Percentiles rank a stretch among this genome's conserved stretches.
phyloP scores from a whole-genome alignment of 2,329 filamentous ascomycete genomes.

The Venturia carpophila region DNA sequence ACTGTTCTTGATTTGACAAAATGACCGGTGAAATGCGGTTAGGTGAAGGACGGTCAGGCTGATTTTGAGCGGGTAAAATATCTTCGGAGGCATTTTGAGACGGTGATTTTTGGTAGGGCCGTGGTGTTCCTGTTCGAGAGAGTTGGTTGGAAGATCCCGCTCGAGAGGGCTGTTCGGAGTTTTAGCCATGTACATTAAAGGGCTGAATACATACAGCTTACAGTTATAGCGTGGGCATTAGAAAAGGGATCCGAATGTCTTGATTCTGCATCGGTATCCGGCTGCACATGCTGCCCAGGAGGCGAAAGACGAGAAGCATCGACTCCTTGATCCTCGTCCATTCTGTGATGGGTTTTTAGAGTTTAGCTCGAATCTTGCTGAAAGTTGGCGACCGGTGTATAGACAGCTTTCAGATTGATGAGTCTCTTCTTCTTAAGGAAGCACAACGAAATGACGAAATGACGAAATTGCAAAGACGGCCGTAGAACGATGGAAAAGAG shows the following conservation, averaged over 20 bases:
- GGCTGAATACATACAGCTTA: neutral
- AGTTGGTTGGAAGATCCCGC: neutral
- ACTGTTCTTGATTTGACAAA: neutral
- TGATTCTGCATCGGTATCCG: neutral
- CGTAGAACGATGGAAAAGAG: neutral
- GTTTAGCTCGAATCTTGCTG: too few species aligned
- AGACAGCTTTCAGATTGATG: too few species aligned
- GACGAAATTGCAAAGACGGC: neutral
- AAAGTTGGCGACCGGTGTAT: too few species aligned
- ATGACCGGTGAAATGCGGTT: neutral
- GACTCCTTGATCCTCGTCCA: neutral
- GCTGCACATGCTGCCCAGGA: neutral
- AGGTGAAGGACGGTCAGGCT: neutral
- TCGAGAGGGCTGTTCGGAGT: neutral
- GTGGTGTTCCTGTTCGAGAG: neutral
- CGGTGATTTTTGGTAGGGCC: neutral
- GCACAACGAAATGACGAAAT: neutral
- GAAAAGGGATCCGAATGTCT: neutral
- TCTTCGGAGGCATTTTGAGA: neutral
- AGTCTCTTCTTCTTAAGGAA: neutral
- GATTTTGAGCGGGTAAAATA: neutral
- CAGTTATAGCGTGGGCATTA: neutral
- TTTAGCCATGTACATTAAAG: neutral
- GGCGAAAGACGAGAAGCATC: neutral
- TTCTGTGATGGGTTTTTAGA: neutral